phyloP scores from a whole-genome alignment of 768 basidiomycete species.

The Phanerochaete sordida region DNA sequence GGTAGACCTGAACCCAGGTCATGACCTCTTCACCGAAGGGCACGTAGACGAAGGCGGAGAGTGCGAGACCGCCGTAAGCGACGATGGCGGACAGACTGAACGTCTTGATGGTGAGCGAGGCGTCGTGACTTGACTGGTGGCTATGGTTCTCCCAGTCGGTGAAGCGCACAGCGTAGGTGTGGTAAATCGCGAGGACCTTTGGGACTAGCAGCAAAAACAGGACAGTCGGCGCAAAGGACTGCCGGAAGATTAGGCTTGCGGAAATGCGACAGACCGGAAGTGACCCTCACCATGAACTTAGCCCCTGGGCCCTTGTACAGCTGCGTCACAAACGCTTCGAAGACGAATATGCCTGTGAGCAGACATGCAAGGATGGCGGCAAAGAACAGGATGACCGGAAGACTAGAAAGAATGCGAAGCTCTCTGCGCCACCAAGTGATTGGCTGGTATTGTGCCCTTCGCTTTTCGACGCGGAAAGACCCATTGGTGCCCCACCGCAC shows the following conservation, averaged over 20 bases:
- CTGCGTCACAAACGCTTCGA: slow-evolving; percentile 88
- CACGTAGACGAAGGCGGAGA: slow-evolving; percentile 95
- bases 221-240: slow-evolving; percentile 82
- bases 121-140: slow-evolving; percentile 70
- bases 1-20: slow-evolving; percentile 39
- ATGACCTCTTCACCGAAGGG: slow-evolving; percentile 89
- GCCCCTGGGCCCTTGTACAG: slow-evolving; percentile 88
- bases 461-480: slow-evolving; percentile 72
- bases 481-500: slow-evolving; percentile 80
- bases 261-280: no score
- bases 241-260: not conserved
- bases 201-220: slow-evolving; percentile 83
- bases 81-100: slow-evolving; percentile 88
- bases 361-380: slow-evolving; percentile 64
- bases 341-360: slow-evolving; percentile 77
- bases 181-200: slow-evolving; percentile 70
- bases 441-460: slow-evolving; percentile 54
- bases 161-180: slow-evolving; percentile 59
- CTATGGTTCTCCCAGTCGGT: slow-evolving; percentile 93
- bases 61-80: slow-evolving; percentile 85
- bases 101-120: slow-evolving; percentile 84
- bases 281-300: slow-evolving; percentile 68
- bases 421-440: slow-evolving; percentile 71
- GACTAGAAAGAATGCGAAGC: slow-evolving; percentile 57
- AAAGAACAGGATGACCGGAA: slow-evolving; percentile 74